Evolutionary conservation across 495 filamentous ascomycete genomes (phyloP), one percentile per base, ranked within the genome.

Genomic region (Annulohypoxylon nitens): DNA sequence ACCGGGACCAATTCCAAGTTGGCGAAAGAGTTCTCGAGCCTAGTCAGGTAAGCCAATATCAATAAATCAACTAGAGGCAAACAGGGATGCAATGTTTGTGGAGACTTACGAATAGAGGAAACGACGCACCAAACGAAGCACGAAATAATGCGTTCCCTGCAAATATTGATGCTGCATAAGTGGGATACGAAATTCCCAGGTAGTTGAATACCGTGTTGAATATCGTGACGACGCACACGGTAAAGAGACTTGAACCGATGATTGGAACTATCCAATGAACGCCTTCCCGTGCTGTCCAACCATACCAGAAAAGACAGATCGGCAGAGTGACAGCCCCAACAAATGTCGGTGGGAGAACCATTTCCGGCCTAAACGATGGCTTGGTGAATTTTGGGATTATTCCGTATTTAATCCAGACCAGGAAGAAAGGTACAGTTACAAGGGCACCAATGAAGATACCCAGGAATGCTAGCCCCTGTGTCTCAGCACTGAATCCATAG

Each of bases 401-500:
- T 11, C 51, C 30, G 2, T 37, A 45, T 20, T 34, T 60, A 30
- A 73, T 59, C 73, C 70, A 78, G n/a, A 81, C 63, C 30, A 80
- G 74, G 73, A 83, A 81, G 25, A 78, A 61, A 14, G 78, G 61
- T 25, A 78, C 48, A 7, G 71, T 71, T 18, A 78, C 62, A 9
- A 72, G 33, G 18, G 70, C 34, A 10, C 64, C 63, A 37, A 80
- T 43, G 25, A 77, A 69, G 37, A 80, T 78, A 47, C 67, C 68
- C 60, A 71, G 64, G 70, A 78, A 82, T 53, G 82, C 80, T 70
- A 83, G 9, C 69, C 75, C 75, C 78, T 81, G 71, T 10, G 65
- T 57, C 4, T 67, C 73, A 23, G 65, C 3, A 16, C 14, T 81
- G 73, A 95, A 89, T 7, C 84, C 86, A 78, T 95, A 92, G 34